phyloP scores from a whole-genome alignment of 768 basidiomycete genomes.

The Butyriboletus loyo region DNA sequence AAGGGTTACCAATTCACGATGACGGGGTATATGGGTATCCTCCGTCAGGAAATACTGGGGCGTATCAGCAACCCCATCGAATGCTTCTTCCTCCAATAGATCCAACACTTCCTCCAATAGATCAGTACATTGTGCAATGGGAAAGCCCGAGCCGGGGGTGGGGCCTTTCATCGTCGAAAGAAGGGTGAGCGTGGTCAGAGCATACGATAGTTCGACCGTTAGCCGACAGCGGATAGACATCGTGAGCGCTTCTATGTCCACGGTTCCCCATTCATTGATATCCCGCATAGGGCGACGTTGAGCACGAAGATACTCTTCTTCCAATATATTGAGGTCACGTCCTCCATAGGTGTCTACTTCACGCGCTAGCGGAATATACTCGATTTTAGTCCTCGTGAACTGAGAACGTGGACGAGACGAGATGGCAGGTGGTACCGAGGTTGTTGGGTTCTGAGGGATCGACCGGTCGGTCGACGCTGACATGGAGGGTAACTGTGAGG shows the following conservation, averaged over 20 bases:
- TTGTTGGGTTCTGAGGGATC: constrained; percentile 20
- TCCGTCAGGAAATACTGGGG: constrained; percentile 27
- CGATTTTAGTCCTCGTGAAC: constrained; percentile 74
- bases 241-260: constrained; percentile 91
- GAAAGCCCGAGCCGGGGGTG: constrained; percentile 58
- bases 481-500: constrained; percentile 18
- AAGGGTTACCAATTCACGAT: constrained; percentile 59
- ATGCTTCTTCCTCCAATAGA: constrained; percentile 79
- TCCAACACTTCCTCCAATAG: constrained; percentile 86
- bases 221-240: constrained; percentile 89
- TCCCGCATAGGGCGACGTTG: constrained; percentile 61
- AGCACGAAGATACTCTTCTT: constrained; percentile 53
- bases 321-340: constrained; percentile 67
- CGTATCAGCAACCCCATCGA: constrained; percentile 45
- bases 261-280: constrained; percentile 80
- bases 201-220: constrained; percentile 82
- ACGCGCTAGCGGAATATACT: constrained; percentile 80
- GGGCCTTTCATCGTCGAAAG: constrained; percentile 75
- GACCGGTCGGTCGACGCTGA: constrained; percentile 18
- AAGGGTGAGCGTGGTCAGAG: constrained; percentile 81
- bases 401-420: constrained; percentile 43
- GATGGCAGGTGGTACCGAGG: constrained; percentile 29
- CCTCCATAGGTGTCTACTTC: constrained; percentile 78
- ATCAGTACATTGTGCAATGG: constrained; percentile 71
- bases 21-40: constrained; percentile 49